A percentile compares a stretch with the other conserved stretches of the same genome.
Evolutionary conservation across 1,284 basidiomycete genomes (phyloP).

Genomic region (Austroboletus niveus): DNA sequence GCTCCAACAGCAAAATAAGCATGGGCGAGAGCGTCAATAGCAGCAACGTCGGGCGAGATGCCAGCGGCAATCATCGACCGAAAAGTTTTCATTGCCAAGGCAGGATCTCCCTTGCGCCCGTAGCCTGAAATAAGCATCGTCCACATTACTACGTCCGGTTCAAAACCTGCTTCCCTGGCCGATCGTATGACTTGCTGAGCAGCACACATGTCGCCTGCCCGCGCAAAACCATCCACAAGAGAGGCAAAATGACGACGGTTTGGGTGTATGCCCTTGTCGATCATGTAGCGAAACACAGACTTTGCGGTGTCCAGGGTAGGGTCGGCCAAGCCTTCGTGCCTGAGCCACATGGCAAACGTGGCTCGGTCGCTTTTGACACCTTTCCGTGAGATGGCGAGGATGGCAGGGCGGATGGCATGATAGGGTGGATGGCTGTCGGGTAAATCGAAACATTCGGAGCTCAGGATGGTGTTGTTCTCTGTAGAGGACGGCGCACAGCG

Average conservation of each 20-base stretch:
- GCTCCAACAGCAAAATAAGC: constrained; percentile 60
- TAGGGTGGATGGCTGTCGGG: constrained; percentile 30
- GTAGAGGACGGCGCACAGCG: constrained; percentile 11
- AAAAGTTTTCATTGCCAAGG: constrained; percentile 53
- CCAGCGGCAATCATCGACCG: constrained; percentile 59
- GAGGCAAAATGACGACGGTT: constrained; percentile 67
- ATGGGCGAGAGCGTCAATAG: constrained; percentile 66
- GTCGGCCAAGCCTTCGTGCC: constrained; percentile 53
- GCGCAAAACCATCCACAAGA: constrained; percentile 65
- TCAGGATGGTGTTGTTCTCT: constrained; percentile 26
- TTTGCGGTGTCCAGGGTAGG: constrained; percentile 50
- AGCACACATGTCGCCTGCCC: constrained; percentile 49
- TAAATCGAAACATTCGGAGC: constrained; percentile 44
- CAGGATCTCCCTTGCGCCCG: constrained; percentile 55
- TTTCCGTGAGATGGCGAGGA: constrained; percentile 46
- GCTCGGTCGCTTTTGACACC: constrained; percentile 53
- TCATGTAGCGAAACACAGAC: constrained; percentile 52
- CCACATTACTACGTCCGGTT: constrained; percentile 62
- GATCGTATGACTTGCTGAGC: constrained; percentile 53
- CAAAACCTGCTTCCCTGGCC: constrained; percentile 47
- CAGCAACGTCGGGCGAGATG: constrained; percentile 63
- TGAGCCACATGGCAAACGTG: constrained; percentile 58
- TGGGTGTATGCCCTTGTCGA: constrained; percentile 62
- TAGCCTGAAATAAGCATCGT: constrained; percentile 71
- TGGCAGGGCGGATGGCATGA: constrained; percentile 42